A percentile compares a stretch with the other conserved stretches of the same genome.
phyloP scores from a whole-genome alignment of 1,139 yeast genomes.

The Scheffersomyces parashehatae region DNA sequence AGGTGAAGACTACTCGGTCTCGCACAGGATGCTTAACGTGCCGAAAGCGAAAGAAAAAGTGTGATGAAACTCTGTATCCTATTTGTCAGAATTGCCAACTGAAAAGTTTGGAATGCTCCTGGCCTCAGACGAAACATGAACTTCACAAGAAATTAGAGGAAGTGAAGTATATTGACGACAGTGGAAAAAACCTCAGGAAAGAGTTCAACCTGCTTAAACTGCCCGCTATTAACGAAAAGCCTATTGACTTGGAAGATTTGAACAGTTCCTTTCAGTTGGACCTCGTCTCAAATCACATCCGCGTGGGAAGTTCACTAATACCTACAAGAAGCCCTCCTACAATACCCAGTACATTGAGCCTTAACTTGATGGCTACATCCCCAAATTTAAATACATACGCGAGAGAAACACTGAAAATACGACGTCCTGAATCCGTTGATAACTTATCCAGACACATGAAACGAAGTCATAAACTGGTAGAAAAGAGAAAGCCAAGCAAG shows the following conservation, averaged over 20 bases:
- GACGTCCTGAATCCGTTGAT: not conserved
- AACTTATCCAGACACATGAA: not conserved
- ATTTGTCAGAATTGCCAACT: slow-evolving; percentile 30
- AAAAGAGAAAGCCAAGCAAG: slow-evolving; percentile 1
- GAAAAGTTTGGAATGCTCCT: slow-evolving; percentile 28
- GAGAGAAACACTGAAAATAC: not conserved
- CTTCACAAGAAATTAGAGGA: slow-evolving; percentile 24
- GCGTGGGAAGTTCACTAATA: not conserved
- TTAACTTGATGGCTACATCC: not conserved
- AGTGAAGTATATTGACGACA: slow-evolving; percentile 26
- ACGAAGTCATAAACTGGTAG: not conserved
- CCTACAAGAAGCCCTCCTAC: not conserved
- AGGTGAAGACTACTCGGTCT: slow-evolving; percentile 22
- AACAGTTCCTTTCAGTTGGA: not conserved
- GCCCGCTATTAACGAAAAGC: not conserved
- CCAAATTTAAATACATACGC: not conserved
- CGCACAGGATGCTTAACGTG: slow-evolving; percentile 45
- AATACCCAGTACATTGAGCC: no score
- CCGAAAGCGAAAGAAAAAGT: slow-evolving; percentile 39
- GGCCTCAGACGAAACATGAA: slow-evolving; percentile 34
- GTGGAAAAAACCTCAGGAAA: not conserved
- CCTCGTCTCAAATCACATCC: not conserved
- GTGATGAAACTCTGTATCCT: slow-evolving; percentile 42
- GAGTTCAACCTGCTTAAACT: no score
- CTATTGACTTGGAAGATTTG: not conserved